A percentile compares a stretch with the other conserved stretches of the same genome.
These are phyloP conservation scores for Nothophaeocryptopus gaeumannii DNA, from an alignment of 2,329 filamentous ascomycete genomes.

Conservation along the genomic window DNA sequence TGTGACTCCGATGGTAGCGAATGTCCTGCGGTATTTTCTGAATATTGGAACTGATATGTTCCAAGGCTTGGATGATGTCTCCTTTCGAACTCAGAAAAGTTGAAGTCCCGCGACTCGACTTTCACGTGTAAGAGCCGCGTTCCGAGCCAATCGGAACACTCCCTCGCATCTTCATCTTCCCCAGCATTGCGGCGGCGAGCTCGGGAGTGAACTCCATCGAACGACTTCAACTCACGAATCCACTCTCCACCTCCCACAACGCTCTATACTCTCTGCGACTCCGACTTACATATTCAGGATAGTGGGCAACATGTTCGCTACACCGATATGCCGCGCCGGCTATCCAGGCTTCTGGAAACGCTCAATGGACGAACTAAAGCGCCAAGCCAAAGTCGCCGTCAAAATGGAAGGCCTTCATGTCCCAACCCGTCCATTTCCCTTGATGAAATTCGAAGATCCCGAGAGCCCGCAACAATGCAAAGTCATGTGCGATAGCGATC, in stretches of 20 bases:
- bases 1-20: too few relatives aligned
- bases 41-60: too few relatives aligned
- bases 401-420: conserved; percentile 67
- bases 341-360: conserved; percentile 55
- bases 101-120: too few relatives aligned
- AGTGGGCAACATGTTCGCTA: conserved; percentile 22
- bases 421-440: conserved; percentile 60
- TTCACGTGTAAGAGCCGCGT: too few relatives aligned
- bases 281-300: neutral
- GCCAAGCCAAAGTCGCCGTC: conserved; percentile 58
- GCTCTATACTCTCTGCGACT: neutral
- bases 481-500: conserved; percentile 77
- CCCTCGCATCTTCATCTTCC: too few relatives aligned
- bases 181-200: too few relatives aligned
- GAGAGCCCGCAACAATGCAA: conserved; percentile 55
- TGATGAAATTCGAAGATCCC: conserved; percentile 61
- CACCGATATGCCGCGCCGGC: conserved; percentile 20
- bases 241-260: neutral
- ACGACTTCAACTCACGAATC: neutral
- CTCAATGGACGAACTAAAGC: conserved; percentile 58
- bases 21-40: too few relatives aligned
- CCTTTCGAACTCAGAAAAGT: too few relatives aligned
- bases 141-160: too few relatives aligned
- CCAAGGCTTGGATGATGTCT: too few relatives aligned
- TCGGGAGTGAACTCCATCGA: neutral